A percentile compares a stretch with the other conserved stretches of the same genome.
Evolutionary conservation across 2,329 filamentous ascomycete species (phyloP).

Genomic region (Alternaria alternata): DNA sequence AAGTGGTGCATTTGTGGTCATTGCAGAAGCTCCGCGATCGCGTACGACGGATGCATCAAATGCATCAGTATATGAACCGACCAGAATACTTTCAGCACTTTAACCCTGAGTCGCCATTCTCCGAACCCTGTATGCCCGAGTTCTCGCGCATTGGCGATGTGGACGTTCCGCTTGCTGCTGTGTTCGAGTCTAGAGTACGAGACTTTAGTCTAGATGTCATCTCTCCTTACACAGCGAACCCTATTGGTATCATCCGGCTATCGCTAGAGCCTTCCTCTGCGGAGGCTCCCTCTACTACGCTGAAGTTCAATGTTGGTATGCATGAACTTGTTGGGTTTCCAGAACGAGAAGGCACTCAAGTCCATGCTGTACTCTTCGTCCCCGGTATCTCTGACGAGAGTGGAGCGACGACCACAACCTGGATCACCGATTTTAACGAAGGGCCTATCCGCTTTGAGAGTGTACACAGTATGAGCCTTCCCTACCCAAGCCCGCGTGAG

Average conservation of each 20-base stretch:
- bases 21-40: conserved; percentile 89
- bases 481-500: conserved; percentile 76
- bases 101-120: conserved; percentile 90
- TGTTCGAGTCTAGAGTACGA: conserved; percentile 93
- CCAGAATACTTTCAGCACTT: conserved; percentile 95
- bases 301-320: conserved; percentile 99
- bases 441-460: conserved; percentile 93
- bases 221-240: conserved; percentile 90
- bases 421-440: conserved; percentile 94
- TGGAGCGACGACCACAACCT: conserved; percentile 92
- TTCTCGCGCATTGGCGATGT: conserved; percentile 93
- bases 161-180: conserved; percentile 88
- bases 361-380: conserved; percentile 96
- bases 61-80: conserved; percentile 95
- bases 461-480: conserved; percentile 96
- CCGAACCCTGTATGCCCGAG: conserved; percentile 87
- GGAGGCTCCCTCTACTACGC: conserved; percentile 85
- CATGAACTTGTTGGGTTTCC: conserved; percentile 94
- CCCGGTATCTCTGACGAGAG: conserved; percentile 84
- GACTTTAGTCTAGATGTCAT: conserved; percentile 91
- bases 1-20: conserved; percentile 91
- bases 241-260: conserved; percentile 87
- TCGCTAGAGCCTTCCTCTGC: conserved; percentile 94
- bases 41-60: conserved; percentile 90
- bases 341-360: conserved; percentile 92